A percentile compares a stretch with the other conserved stretches of the same genome.
Evolutionary conservation across 2,329 filamentous ascomycete species (phyloP).

Genomic region (Lecanosticta acicola): DNA sequence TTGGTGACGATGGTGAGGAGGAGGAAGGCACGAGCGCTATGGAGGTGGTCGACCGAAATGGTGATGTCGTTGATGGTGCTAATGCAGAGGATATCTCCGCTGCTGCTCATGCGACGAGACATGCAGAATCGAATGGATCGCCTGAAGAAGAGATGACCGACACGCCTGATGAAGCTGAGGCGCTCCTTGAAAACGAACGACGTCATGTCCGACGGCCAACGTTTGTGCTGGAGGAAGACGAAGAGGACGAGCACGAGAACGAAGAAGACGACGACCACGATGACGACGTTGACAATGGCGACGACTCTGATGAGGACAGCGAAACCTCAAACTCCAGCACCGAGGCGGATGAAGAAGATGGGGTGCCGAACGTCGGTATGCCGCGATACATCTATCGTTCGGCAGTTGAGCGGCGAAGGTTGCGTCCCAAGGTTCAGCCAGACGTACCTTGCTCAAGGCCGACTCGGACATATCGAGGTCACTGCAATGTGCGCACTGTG

Average conservation of each 20-base stretch:
- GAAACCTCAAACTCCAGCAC: conserved; percentile 26
- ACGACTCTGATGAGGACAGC: conserved; percentile 20
- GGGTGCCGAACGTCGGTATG: conserved; percentile 29
- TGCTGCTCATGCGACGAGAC: conserved; percentile 7
- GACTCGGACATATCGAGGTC: conserved; percentile 55
- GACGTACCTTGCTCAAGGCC: conserved; percentile 53
- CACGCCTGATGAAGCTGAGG: not conserved
- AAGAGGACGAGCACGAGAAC: conserved; percentile 16
- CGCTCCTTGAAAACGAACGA: not conserved
- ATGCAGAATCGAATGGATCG: not conserved
- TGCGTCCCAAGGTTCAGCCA: conserved; percentile 49
- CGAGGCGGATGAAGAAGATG: conserved; percentile 35
- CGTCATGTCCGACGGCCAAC: not conserved
- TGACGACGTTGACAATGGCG: conserved; percentile 25
- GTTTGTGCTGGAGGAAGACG: not conserved
- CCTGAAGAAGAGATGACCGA: not conserved
- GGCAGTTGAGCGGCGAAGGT: conserved; percentile 44
- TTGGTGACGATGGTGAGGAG: conserved; percentile 10
- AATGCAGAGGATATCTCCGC: conserved; percentile 18
- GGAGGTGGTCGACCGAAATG: conserved; percentile 18
- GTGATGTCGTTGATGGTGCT: conserved; percentile 11
- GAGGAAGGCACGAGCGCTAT: conserved; percentile 14
- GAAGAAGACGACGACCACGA: conserved; percentile 21
- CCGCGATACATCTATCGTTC: conserved; percentile 42
- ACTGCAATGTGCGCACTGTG: conserved; percentile 62